A percentile compares a stretch with the other conserved stretches of the same genome.
These are phyloP conservation scores for Erysimum cheiranthoides DNA, from an alignment of 345 rosid genomes.

Conservation along the genomic window DNA sequence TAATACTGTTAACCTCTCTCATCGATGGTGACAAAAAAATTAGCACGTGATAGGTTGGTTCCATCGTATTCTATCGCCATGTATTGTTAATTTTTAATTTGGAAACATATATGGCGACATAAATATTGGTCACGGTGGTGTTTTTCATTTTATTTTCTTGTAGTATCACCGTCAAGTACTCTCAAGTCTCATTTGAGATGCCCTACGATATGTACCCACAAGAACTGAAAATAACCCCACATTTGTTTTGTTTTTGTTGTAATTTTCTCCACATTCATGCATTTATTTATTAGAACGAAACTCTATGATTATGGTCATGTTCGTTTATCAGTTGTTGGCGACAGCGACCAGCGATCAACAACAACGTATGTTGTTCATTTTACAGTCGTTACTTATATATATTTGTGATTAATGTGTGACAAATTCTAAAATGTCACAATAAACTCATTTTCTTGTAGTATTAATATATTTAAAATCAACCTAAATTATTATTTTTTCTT, in stretches of 20 bases:
- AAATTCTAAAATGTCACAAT: too few species aligned
- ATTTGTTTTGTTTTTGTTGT: neutral
- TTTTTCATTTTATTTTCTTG: neutral
- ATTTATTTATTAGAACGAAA: neutral
- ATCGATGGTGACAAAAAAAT: constrained; percentile 25
- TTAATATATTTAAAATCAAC: too few species aligned
- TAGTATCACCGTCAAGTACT: constrained; percentile 23
- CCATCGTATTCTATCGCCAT: neutral
- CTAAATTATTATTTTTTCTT: too few species aligned
- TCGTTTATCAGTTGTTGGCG: too few species aligned
- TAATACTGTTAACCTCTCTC: neutral
- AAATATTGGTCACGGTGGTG: constrained; percentile 16
- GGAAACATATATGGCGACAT: constrained; percentile 20
- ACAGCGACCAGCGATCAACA: too few species aligned
- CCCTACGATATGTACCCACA: constrained; percentile 32
- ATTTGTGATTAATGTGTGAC: too few species aligned
- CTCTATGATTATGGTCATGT: neutral
- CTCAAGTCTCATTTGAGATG: constrained; percentile 22
- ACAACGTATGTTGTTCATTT: too few species aligned
- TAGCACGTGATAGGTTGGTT: constrained; percentile 17
- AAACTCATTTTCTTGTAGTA: too few species aligned
- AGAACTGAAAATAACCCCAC: constrained; percentile 26
- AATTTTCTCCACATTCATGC: constrained; percentile 29
- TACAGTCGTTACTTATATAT: too few species aligned
- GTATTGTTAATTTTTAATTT: constrained; percentile 13